Conservation (phyloP, 1,284 basidiomycete genomes). For the Apiotrichum brassicae region DNA sequence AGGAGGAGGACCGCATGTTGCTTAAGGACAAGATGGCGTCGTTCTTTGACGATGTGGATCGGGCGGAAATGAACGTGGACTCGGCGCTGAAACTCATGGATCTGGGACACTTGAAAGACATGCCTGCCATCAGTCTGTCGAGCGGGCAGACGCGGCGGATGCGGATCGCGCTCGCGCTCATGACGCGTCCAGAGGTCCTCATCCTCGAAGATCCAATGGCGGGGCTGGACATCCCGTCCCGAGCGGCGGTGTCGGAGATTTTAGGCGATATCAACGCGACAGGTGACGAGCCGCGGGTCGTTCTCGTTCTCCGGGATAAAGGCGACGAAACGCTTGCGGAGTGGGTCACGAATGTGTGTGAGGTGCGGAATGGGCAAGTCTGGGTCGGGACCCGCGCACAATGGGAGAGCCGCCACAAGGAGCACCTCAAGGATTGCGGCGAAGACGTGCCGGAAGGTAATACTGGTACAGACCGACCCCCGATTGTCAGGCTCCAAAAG, state of each 20-base stretch:
- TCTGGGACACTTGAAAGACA: slow-evolving; percentile 60
- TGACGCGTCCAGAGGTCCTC: slow-evolving; percentile 63
- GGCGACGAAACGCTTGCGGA: slow-evolving; percentile 70
- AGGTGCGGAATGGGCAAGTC: slow-evolving; percentile 54
- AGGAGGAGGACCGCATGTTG: slow-evolving; percentile 67
- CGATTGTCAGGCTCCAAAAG: slow-evolving; percentile 58
- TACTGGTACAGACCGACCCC: slow-evolving; percentile 24
- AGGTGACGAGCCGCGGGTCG: slow-evolving; percentile 50
- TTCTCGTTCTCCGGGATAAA: slow-evolving; percentile 66
- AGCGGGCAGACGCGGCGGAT: slow-evolving; percentile 90
- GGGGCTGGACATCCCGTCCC: slow-evolving; percentile 39
- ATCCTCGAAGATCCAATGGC: slow-evolving; percentile 72
- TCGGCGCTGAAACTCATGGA: slow-evolving; percentile 51
- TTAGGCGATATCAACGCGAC: slow-evolving; percentile 39
- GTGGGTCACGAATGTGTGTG: slow-evolving; percentile 67
- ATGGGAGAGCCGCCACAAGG: slow-evolving; percentile 22
- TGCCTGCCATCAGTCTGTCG: slow-evolving; percentile 74
- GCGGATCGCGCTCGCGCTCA: slow-evolving; percentile 70
- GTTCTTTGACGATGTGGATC: neutral
- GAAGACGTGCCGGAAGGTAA: neutral
- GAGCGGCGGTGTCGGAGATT: slow-evolving; percentile 34
- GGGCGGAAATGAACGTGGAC: slow-evolving; percentile 45
- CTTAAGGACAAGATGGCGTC: slow-evolving; percentile 6
- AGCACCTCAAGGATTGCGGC: neutral
- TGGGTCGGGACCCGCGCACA: slow-evolving; percentile 50